These are phyloP conservation scores for Coemansia sp. DNA, from an alignment of 192 early-diverging fungal genomes.

Conservation along the genomic window DNA sequence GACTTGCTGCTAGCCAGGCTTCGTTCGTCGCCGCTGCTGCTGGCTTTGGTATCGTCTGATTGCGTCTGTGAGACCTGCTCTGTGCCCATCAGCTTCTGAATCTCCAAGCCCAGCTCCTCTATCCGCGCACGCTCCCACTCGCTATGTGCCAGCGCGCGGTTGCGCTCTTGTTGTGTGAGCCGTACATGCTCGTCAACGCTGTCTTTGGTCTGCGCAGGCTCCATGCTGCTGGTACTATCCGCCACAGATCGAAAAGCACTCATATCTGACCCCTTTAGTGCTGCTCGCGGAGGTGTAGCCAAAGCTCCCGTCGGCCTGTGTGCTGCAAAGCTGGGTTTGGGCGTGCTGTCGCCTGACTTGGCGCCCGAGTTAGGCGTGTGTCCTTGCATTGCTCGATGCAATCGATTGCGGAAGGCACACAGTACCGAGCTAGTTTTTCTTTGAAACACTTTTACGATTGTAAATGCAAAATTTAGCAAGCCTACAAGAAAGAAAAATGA, in stretches of 20 bases:
- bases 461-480: neutral
- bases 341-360: slow-evolving; percentile 1
- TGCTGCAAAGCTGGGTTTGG: neutral
- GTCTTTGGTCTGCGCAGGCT: neutral
- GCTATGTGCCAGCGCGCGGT: slow-evolving; percentile 10
- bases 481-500: neutral
- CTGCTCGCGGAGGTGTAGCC: slow-evolving; percentile 3
- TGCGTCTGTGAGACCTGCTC: neutral
- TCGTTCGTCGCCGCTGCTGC: neutral
- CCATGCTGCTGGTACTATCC: neutral
- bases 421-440: neutral
- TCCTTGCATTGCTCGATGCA: slow-evolving; percentile 13
- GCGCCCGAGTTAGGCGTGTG: neutral
- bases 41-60: neutral
- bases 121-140: slow-evolving; percentile 45
- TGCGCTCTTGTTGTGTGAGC: slow-evolving; percentile 10
- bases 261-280: slow-evolving; percentile 1
- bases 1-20: neutral
- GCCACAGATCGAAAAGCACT: neutral
- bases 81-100: slow-evolving; percentile 32
- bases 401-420: slow-evolving; percentile 3
- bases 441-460: neutral
- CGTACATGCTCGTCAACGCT: neutral
- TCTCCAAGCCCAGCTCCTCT: slow-evolving; percentile 39
- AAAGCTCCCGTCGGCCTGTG: neutral